Percentiles rank a stretch among this genome's conserved stretches.
These are phyloP conservation scores for Plenodomus tracheiphilus DNA, from an alignment of 2,329 filamentous ascomycete genomes.

Conservation along the genomic window DNA sequence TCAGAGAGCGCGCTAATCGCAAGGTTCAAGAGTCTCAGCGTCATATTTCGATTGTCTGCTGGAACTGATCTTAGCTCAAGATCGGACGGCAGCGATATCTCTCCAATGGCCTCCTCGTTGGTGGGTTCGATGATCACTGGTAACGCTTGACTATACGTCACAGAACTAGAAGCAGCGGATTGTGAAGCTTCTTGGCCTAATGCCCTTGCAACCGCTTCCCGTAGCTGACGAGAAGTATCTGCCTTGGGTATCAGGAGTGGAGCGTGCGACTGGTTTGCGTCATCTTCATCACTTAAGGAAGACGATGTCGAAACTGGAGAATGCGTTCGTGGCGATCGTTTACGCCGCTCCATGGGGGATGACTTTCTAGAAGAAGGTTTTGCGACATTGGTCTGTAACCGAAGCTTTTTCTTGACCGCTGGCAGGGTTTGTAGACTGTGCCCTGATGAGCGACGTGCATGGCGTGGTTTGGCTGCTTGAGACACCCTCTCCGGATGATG, in stretches of 20 bases:
- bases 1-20: constrained; percentile 27
- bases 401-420: constrained; percentile 11
- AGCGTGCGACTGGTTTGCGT: neutral
- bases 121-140: constrained; percentile 21
- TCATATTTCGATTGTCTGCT: constrained; percentile 8
- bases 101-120: constrained; percentile 13
- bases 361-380: constrained; percentile 23
- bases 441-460: constrained; percentile 10
- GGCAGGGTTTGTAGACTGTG: constrained; percentile 8
- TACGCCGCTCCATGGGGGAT: constrained; percentile 23
- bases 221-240: constrained; percentile 2
- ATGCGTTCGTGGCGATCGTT: constrained; percentile 11
- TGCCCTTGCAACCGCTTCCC: constrained; percentile 19
- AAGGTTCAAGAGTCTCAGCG: constrained; percentile 24
- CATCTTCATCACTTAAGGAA: constrained; percentile 10
- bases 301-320: constrained; percentile 13
- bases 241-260: neutral
- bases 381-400: constrained; percentile 24
- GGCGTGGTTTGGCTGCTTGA: neutral
- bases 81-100: constrained; percentile 26
- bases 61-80: constrained; percentile 23
- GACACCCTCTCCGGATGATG: constrained; percentile 7
- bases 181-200: constrained; percentile 10
- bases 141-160: neutral
- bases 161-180: neutral